Percentiles rank a stretch among this genome's conserved stretches.
These are phyloP conservation scores for Neurospora sp. DNA, from an alignment of 495 filamentous ascomycete genomes.

Conservation along the genomic window DNA sequence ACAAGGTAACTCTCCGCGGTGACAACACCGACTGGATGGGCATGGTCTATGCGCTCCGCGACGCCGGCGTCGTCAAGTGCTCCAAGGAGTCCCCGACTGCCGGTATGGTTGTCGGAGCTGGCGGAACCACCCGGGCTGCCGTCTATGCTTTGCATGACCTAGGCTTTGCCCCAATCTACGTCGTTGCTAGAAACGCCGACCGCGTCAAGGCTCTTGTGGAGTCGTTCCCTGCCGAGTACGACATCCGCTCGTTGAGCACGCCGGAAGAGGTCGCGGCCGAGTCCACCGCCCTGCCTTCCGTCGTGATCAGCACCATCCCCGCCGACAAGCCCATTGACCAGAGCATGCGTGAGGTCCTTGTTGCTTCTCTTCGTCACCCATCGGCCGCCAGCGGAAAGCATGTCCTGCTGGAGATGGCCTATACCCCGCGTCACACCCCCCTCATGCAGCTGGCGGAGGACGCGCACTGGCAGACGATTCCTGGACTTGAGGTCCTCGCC, in stretches of 20 bases:
- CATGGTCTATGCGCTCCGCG: slow-evolving; percentile 73
- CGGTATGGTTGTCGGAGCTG: slow-evolving; percentile 75
- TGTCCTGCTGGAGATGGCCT: slow-evolving; percentile 92
- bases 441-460: slow-evolving; percentile 77
- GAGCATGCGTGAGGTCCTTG: slow-evolving; percentile 56
- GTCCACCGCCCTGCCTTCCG: slow-evolving; percentile 43
- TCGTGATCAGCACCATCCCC: slow-evolving; percentile 85
- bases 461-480: slow-evolving; percentile 75
- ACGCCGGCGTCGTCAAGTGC: slow-evolving; percentile 48
- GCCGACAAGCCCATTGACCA: slow-evolving; percentile 77
- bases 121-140: slow-evolving; percentile 85
- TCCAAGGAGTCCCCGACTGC: slow-evolving; percentile 24
- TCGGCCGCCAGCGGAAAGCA: slow-evolving; percentile 13
- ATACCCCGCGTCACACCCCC: slow-evolving; percentile 73
- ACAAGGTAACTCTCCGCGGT: slow-evolving; percentile 50
- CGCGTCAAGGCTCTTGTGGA: slow-evolving; percentile 57
- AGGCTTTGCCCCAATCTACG: slow-evolving; percentile 74
- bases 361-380: slow-evolving; percentile 44
- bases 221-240: slow-evolving; percentile 66
- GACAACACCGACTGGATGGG: slow-evolving; percentile 97
- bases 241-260: slow-evolving; percentile 53
- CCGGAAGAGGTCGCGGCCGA: slow-evolving; percentile 38
- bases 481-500: slow-evolving; percentile 81
- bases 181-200: slow-evolving; percentile 64
- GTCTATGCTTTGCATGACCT: slow-evolving; percentile 81